Evolutionary conservation across 83 land plant genomes (phyloP).

Genomic region (Picea engelmannii): DNA sequence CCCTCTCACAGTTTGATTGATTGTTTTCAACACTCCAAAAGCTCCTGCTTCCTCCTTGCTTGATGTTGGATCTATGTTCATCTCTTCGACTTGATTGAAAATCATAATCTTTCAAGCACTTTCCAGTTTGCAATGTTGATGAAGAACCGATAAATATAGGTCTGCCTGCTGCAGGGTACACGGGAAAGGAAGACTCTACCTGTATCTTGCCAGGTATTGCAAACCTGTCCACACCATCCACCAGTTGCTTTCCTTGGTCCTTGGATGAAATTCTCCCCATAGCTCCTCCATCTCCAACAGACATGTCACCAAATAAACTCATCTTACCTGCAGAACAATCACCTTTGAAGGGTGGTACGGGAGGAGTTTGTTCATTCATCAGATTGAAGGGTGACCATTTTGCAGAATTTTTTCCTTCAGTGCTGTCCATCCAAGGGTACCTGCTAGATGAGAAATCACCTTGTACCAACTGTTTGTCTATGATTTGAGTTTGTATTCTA

Average conservation of each 20-base stretch:
- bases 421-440: conserved; percentile 22
- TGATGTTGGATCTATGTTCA: neutral
- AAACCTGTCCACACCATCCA: conserved; percentile 16
- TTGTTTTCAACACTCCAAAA: conserved; percentile 3
- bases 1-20: conserved; percentile 1
- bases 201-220: neutral
- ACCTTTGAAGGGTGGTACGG: conserved; percentile 38
- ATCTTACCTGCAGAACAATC: conserved; percentile 31
- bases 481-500: too few species aligned
- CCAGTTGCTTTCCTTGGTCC: conserved; percentile 15
- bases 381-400: conserved; percentile 17
- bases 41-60: conserved; percentile 8
- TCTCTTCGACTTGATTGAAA: conserved; percentile 4
- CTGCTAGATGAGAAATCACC: conserved; percentile 32
- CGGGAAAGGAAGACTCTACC: conserved; percentile 1
- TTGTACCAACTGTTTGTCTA: conserved; percentile 17
- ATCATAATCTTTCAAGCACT: conserved; percentile 4
- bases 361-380: conserved; percentile 22
- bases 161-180: neutral
- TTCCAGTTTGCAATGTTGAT: conserved; percentile 10
- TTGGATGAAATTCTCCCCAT: conserved; percentile 17
- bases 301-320: neutral
- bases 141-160: conserved; percentile 2
- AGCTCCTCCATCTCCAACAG: conserved; percentile 9
- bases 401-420: conserved; percentile 12